Base-by-base conservation (phyloP, 2,329 filamentous ascomycete species). In the Myriosclerotinia scirpicola region DNA sequence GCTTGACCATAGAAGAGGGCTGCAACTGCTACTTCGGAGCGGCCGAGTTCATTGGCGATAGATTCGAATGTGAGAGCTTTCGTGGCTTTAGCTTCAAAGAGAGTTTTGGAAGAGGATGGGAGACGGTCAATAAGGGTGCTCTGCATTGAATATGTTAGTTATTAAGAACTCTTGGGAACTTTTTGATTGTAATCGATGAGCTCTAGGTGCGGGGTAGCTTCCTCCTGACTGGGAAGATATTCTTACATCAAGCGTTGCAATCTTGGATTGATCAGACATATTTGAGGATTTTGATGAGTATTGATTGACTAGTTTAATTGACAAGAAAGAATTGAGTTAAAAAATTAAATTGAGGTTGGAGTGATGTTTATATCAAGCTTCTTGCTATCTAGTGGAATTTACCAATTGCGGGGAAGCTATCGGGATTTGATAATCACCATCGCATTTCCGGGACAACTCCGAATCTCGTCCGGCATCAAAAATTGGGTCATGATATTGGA, bases 1-100 rank as follows among this genome's bases (percentile, higher is more conserved):
- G 90, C 87, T 77, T 95, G 92, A 40, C 93, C 93, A 77, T 97
- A 97, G 84, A 97, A 97, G 70, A 97, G 81, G 2, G 93, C 93
- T 2, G 93, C 93, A 4, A 90, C 86, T 52, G 92, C 91, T n/a
- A 97, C 92, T 79, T 97, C 93, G 74, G 88, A 88, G 66, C 93
- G 91, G 61, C 88, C 90, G 54, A 97, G 84, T 40, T 87, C 82
- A 71, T 87, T 79, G 62, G 87, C 91, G 74, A 97, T 93, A 54
- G 85, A 80, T 76, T 92, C 91, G 76, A 97, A 97, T 74, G 84
- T 91, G 46, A 96, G 84, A 71, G 87, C 84, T 79, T 90, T 90
- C 66, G 80, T 77, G 59, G 91, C 88, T 80, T 97, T 97, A 71
- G 90, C 92, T 46, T 87, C 83, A 80, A 96, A 96, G 70, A 97